A percentile compares a stretch with the other conserved stretches of the same genome.
Conservation (phyloP, 352 stramenopile species). For the Pythium myriotylum region DNA sequence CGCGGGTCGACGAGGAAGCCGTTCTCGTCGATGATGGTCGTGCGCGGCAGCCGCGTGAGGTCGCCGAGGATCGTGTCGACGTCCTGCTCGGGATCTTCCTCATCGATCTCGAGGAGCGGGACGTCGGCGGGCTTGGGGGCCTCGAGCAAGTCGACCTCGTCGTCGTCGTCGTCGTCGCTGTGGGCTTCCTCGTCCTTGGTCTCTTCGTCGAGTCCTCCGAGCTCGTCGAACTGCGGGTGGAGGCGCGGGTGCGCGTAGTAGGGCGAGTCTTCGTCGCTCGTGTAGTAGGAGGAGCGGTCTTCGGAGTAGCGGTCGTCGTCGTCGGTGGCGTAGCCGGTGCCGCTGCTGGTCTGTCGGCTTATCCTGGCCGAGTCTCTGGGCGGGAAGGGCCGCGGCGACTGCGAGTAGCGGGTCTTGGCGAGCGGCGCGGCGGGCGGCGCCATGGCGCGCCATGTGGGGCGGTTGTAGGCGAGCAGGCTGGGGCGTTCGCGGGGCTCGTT, state of each 20-base stretch:
- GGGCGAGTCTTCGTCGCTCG: conserved; percentile 25
- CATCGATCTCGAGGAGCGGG: conserved; percentile 24
- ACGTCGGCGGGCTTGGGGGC: conserved; percentile 15
- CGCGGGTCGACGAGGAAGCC: conserved; percentile 33
- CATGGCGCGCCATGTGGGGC: conserved; percentile 6
- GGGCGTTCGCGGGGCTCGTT: conserved; percentile 12
- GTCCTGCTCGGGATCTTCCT: conserved; percentile 57
- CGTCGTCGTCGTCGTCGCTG: conserved; percentile 33
- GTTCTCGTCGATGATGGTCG: conserved; percentile 71
- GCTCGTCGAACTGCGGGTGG: conserved; percentile 5
- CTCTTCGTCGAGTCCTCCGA: conserved; percentile 19
- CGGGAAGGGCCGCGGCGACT: background rate
- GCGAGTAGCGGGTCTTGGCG: conserved; percentile 5
- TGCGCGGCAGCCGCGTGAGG: conserved; percentile 50
- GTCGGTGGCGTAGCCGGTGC: conserved; percentile 8
- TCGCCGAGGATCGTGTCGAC: conserved; percentile 69
- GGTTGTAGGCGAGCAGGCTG: conserved; percentile 20
- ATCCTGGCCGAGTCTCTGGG: conserved; percentile 5
- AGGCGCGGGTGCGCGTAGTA: conserved; percentile 18
- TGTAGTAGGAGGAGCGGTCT: conserved; percentile 9
- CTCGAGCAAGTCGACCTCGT: conserved; percentile 33
- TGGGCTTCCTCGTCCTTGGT: conserved; percentile 21
- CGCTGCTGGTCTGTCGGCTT: background rate
- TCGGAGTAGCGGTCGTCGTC: conserved; percentile 11
- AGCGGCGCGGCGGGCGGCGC: conserved; percentile 9